Conservation (phyloP, 371 early-diverging fungal species). For the Haplosporangium sp. region DNA sequence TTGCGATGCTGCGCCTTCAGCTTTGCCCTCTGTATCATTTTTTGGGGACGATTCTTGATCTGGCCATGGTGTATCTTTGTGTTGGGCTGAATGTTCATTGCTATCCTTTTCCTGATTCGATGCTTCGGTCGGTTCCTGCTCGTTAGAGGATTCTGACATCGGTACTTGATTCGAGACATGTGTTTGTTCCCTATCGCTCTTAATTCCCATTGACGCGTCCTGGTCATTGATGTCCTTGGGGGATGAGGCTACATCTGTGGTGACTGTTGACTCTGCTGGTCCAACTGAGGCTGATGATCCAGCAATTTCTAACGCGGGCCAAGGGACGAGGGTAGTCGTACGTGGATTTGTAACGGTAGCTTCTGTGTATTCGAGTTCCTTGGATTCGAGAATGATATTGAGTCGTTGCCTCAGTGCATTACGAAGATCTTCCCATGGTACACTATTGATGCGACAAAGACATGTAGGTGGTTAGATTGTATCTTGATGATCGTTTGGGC, state of each 20-base stretch:
- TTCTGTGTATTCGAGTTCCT: constrained; percentile 23
- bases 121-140: neutral
- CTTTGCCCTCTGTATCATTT: neutral
- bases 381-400: constrained; percentile 26
- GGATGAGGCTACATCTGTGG: neutral
- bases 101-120: neutral
- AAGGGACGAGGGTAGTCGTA: constrained; percentile 14
- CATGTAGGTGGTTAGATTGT: neutral
- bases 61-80: neutral
- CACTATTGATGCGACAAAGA: constrained; percentile 10
- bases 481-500: neutral
- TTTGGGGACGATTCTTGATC: neutral
- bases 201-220: too few relatives aligned
- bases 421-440: constrained; percentile 40
- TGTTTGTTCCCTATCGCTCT: too few relatives aligned
- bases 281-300: neutral
- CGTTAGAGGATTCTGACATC: neutral
- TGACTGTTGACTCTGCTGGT: neutral
- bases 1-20: constrained; percentile 1
- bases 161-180: neutral
- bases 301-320: neutral
- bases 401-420: constrained; percentile 21
- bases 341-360: constrained; percentile 36
- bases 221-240: too few relatives aligned
- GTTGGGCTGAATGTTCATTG: neutral